Percentiles rank a stretch among this genome's conserved stretches.
phyloP scores from a whole-genome alignment of 2,329 filamentous ascomycete species.

The Xylariaceae sp. region DNA sequence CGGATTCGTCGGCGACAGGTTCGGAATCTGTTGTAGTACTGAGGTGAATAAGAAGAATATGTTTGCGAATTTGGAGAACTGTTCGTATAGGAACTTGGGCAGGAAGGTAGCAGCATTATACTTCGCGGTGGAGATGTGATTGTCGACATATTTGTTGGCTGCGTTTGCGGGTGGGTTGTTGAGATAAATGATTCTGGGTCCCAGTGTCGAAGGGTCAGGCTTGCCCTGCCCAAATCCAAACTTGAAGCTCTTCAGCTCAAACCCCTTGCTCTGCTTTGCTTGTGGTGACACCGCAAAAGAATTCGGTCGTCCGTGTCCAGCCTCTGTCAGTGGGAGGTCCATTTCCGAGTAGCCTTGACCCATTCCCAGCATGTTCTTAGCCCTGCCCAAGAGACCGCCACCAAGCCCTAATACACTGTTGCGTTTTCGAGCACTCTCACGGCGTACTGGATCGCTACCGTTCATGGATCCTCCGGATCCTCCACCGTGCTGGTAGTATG shows the following conservation, averaged over 20 bases:
- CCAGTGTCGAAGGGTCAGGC: slow-evolving; percentile 83
- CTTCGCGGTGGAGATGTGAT: slow-evolving; percentile 95
- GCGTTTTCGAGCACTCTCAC: slow-evolving; percentile 63
- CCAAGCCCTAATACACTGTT: slow-evolving; percentile 87
- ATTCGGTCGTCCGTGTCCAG: slow-evolving; percentile 43
- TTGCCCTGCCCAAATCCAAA: slow-evolving; percentile 85
- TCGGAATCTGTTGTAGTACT: slow-evolving; percentile 88
- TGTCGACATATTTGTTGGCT: slow-evolving; percentile 86
- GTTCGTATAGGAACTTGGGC: slow-evolving; percentile 95
- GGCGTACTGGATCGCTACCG: slow-evolving; percentile 40
- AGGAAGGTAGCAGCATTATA: slow-evolving; percentile 93
- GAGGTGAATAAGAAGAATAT: slow-evolving; percentile 99
- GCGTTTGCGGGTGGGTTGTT: slow-evolving; percentile 95
- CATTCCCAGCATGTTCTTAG: slow-evolving; percentile 90
- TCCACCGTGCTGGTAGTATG: slow-evolving; percentile 74
- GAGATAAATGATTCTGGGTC: slow-evolving; percentile 87
- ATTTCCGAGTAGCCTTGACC: slow-evolving; percentile 87
- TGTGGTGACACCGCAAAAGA: slow-evolving; percentile 27
- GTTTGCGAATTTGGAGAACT: slow-evolving; percentile 99
- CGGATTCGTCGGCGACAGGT: slow-evolving; percentile 87
- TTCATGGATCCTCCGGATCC: slow-evolving; percentile 44
- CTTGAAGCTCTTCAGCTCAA: slow-evolving; percentile 75
- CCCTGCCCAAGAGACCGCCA: slow-evolving; percentile 78
- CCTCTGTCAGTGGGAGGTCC: slow-evolving; percentile 90
- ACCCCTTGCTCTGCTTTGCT: slow-evolving; percentile 51